These are phyloP conservation scores for Penicillium sp. DNA, from an alignment of 2,329 filamentous ascomycete species.

Conservation along the genomic window DNA sequence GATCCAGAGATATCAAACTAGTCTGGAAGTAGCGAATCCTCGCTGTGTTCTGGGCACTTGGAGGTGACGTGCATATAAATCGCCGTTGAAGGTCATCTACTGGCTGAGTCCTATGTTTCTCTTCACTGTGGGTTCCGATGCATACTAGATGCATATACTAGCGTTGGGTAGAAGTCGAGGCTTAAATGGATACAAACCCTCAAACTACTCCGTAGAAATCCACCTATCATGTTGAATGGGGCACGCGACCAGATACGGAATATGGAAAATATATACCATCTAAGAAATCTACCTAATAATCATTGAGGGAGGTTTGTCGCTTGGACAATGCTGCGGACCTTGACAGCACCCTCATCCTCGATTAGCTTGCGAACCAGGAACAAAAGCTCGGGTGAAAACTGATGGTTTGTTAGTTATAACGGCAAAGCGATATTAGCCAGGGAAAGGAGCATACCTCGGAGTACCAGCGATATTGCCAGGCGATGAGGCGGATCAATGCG, in stretches of 20 bases:
- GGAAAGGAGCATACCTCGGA: constrained; percentile 64
- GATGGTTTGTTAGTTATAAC: constrained; percentile 17
- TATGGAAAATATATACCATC: constrained; percentile 7
- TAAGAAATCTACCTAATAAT: constrained; percentile 8
- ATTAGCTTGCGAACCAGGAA: constrained; percentile 87
- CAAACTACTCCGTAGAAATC: not conserved
- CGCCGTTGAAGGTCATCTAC: not conserved
- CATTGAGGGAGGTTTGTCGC: constrained; percentile 89
- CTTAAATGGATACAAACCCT: not conserved
- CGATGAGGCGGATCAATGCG: constrained; percentile 84
- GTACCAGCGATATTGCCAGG: constrained; percentile 99
- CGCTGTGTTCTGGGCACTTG: not conserved
- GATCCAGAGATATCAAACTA: not conserved
- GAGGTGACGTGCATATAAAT: constrained; percentile 1
- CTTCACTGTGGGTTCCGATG: not conserved
- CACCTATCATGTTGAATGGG: not conserved
- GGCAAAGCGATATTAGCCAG: not conserved
- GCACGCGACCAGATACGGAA: not conserved
- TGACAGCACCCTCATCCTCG: constrained; percentile 95
- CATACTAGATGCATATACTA: not conserved
- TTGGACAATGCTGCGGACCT: constrained; percentile 95
- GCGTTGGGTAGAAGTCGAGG: not conserved
- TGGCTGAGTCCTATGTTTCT: not conserved
- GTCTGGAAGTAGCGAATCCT: not conserved
- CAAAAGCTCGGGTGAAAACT: constrained; percentile 89